phyloP scores from a whole-genome alignment of 148 eudicot species.

The Nepenthes mirabilis region DNA sequence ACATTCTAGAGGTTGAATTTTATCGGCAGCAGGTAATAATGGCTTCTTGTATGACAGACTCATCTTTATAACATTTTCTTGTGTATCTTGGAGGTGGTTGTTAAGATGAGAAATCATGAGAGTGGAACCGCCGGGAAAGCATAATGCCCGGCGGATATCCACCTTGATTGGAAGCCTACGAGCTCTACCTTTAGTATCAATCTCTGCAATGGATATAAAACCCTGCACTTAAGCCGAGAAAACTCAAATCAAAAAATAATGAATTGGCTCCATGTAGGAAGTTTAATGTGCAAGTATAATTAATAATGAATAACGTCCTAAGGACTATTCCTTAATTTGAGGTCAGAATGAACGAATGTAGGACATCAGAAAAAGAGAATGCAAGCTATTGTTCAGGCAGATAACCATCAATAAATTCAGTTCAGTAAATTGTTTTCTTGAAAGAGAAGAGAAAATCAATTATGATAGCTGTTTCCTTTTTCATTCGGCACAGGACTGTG shows the following conservation, averaged over 20 bases:
- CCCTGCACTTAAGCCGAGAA: slow-evolving; percentile 33
- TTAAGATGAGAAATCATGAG: slow-evolving; percentile 63
- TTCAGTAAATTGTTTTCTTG: no score
- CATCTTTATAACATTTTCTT: slow-evolving; percentile 13
- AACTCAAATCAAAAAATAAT: not conserved
- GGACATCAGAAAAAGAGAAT: no score
- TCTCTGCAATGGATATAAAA: slow-evolving; percentile 65
- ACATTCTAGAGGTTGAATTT: slow-evolving; percentile 17
- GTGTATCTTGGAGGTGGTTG: slow-evolving; percentile 16
- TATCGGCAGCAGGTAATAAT: slow-evolving; percentile 13
- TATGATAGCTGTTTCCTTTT: no score
- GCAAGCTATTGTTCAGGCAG: no score
- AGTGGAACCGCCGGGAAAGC: slow-evolving; percentile 91
- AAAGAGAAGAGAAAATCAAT: no score
- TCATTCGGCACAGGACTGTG: no score
- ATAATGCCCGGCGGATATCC: slow-evolving; percentile 61
- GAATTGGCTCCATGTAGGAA: not conserved
- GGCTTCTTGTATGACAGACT: slow-evolving; percentile 14
- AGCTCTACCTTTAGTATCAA: slow-evolving; percentile 59
- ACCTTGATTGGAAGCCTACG: slow-evolving; percentile 68
- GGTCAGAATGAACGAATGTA: no score
- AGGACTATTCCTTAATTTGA: no score
- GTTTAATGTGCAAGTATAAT: no score
- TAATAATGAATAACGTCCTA: no score
- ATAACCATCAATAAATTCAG: no score